Conservation (phyloP, 2,329 filamentous ascomycete genomes). For the Neopestalotiopsis sp. region DNA sequence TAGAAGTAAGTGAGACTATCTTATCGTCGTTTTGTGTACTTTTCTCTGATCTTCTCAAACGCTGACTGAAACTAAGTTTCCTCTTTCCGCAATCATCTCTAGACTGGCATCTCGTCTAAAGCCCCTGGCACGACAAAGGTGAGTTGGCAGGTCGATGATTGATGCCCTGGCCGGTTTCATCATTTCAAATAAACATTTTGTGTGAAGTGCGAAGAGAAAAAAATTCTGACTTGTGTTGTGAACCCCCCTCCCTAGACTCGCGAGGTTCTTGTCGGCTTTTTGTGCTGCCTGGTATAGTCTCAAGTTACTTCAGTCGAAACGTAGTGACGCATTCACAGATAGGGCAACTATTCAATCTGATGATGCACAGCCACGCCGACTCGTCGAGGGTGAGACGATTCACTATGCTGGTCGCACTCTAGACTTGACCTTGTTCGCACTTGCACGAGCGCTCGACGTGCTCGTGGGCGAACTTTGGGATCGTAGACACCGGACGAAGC, state of each 20-base stretch:
- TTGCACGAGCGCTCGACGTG: slow-evolving; percentile 74
- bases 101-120: slow-evolving; percentile 13
- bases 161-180: slow-evolving; percentile 3
- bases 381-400: slow-evolving; percentile 24
- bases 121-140: slow-evolving; percentile 36
- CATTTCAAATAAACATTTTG: slow-evolving; percentile 11
- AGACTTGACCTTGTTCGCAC: slow-evolving; percentile 81
- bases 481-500: slow-evolving; percentile 47
- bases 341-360: slow-evolving; percentile 37
- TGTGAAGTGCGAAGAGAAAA: too few species aligned
- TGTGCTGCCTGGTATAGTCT: slow-evolving; percentile 63
- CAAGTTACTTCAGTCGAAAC: slow-evolving; percentile 61
- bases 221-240: not conserved
- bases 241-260: slow-evolving; percentile 44
- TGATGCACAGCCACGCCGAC: slow-evolving; percentile 23
- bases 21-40: not conserved
- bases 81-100: slow-evolving; percentile 14
- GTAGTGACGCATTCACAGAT: slow-evolving; percentile 49
- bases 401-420: slow-evolving; percentile 72
- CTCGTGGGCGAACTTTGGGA: slow-evolving; percentile 70
- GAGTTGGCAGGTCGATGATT: slow-evolving; percentile 23
- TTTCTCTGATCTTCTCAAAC: slow-evolving; percentile 9
- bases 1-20: slow-evolving; percentile 53
- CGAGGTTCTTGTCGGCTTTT: slow-evolving; percentile 63
- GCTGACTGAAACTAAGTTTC: slow-evolving; percentile 12